Evolutionary conservation across 495 filamentous ascomycete species (phyloP).

Genomic region (Xylaria grammica): DNA sequence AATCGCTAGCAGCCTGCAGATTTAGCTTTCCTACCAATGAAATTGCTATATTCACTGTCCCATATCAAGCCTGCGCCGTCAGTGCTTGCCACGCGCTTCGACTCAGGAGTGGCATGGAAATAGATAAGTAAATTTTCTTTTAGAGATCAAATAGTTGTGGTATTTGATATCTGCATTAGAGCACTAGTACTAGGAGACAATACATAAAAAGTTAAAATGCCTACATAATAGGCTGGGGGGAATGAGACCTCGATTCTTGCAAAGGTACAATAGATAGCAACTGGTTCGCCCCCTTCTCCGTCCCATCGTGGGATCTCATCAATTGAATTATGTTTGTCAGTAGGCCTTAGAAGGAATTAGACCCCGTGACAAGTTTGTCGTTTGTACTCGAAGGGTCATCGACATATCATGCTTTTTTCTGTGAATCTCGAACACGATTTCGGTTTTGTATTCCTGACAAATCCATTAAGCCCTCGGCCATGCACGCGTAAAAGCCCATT

Average conservation of each 20-base stretch:
- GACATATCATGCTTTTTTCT: conserved; percentile 34
- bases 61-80: not conserved
- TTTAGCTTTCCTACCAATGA: not conserved
- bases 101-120: too few species aligned
- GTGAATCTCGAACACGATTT: conserved; percentile 32
- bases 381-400: conserved; percentile 7
- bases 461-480: conserved; percentile 35
- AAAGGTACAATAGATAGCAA: conserved; percentile 30
- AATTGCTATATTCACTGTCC: not conserved
- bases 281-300: conserved; percentile 25
- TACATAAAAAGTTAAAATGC: conserved; percentile 41
- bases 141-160: conserved; percentile 32
- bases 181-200: conserved; percentile 55
- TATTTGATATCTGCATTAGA: conserved; percentile 62
- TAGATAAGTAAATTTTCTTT: not conserved
- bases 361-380: conserved; percentile 7
- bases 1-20: not conserved
- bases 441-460: conserved; percentile 41
- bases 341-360: conserved; percentile 15
- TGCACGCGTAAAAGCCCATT: conserved; percentile 34
- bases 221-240: conserved; percentile 32
- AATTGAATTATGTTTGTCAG: conserved; percentile 26
- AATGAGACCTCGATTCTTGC: conserved; percentile 31
- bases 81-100: not conserved
- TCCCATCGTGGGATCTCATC: conserved; percentile 14